Conservation (phyloP, 2,329 filamentous ascomycete species). For the Chrysosporium keratinophilum region DNA sequence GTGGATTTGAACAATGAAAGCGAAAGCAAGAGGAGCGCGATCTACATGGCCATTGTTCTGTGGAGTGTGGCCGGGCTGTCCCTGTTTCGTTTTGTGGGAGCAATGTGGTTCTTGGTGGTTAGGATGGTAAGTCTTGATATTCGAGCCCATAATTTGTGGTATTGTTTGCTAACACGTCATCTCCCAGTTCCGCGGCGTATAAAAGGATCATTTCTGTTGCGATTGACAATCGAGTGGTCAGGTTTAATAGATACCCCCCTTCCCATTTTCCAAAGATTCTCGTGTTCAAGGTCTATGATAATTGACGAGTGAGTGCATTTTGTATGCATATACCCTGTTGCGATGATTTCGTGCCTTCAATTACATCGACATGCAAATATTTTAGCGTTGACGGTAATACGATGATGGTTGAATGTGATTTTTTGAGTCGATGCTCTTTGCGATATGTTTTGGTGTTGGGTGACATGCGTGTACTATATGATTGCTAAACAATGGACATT, state of each 20-base stretch:
- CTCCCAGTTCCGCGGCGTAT: constrained; percentile 43
- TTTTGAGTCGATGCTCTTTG: background rate
- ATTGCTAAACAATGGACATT: background rate
- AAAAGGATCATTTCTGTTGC: constrained; percentile 15
- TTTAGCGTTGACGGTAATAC: background rate
- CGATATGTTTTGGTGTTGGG: background rate
- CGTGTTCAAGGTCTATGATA: background rate
- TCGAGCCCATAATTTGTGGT: too few relatives aligned
- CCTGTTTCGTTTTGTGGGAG: constrained; percentile 76
- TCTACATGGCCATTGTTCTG: constrained; percentile 78
- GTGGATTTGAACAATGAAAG: constrained; percentile 43
- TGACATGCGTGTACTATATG: constrained; percentile 2
- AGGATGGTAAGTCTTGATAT: constrained; percentile 57
- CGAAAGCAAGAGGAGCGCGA: constrained; percentile 52
- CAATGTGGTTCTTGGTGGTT: constrained; percentile 84
- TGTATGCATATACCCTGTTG: background rate
- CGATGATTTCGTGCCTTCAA: background rate
- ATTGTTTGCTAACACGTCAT: constrained; percentile 1
- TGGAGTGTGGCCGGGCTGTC: constrained; percentile 82
- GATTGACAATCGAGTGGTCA: background rate
- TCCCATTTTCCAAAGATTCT: background rate
- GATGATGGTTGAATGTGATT: background rate
- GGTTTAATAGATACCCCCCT: constrained; percentile 4
- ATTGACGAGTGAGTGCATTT: background rate
- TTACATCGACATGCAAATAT: background rate